Evolutionary conservation across 306 rosid species (phyloP).

Genomic region (Lathyrus sativus): DNA sequence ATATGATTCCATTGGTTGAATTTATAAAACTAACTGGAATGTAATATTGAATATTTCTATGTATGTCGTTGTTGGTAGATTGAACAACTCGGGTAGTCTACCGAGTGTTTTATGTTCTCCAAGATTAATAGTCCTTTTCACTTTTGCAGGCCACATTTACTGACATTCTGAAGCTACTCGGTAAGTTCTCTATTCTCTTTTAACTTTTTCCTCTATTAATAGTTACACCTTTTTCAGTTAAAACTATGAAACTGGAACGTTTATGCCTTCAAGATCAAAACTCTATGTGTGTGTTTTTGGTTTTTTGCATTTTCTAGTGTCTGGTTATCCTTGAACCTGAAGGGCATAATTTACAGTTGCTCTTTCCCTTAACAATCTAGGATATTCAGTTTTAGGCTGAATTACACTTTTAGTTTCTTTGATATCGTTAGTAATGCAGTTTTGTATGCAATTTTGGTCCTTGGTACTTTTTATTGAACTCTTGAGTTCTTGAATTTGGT

Average conservation of each 20-base stretch:
- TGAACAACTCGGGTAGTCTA: neutral
- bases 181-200: constrained; percentile 43
- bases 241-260: constrained; percentile 11
- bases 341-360: neutral
- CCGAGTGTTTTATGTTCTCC: neutral
- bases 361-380: constrained; percentile 10
- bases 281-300: neutral
- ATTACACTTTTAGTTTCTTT: neutral
- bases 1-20: constrained; percentile 10
- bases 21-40: constrained; percentile 1
- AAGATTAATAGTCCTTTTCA: constrained; percentile 20
- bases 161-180: constrained; percentile 90
- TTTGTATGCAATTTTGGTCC: neutral
- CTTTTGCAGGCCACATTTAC: constrained; percentile 95
- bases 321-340: constrained; percentile 1
- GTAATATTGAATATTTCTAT: constrained; percentile 5
- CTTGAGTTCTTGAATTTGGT: neutral
- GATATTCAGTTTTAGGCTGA: constrained; percentile 17
- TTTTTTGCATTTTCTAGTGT: neutral
- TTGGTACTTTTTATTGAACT: neutral
- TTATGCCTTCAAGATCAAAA: neutral
- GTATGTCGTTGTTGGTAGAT: constrained; percentile 5
- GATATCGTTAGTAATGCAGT: neutral
- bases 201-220: neutral
- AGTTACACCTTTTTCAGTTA: constrained; percentile 2